phyloP scores from a whole-genome alignment of 139 green algal species.

The Edaphochlamys debaryana region DNA sequence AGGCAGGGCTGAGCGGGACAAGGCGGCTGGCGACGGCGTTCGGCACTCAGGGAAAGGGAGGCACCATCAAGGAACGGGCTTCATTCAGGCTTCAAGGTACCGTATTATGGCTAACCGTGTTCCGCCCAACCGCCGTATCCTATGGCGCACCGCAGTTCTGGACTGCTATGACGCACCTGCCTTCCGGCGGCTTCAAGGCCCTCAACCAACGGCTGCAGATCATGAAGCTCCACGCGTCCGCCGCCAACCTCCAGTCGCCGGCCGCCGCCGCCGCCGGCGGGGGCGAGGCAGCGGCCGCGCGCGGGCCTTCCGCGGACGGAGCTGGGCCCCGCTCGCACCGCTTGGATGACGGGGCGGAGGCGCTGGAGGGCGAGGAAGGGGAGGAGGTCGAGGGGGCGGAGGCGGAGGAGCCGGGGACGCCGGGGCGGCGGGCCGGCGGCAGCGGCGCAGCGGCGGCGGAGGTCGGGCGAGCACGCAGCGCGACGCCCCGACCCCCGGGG shows the following conservation, averaged over 20 bases:
- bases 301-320: background rate
- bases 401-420: background rate
- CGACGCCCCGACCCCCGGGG: too few species aligned
- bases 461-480: too few species aligned
- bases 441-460: background rate
- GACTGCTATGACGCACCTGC: constrained; percentile 41
- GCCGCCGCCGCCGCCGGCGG: background rate
- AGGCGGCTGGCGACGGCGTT: too few species aligned
- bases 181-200: constrained; percentile 32
- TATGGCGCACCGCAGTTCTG: constrained; percentile 35
- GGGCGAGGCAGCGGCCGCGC: background rate
- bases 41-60: too few species aligned
- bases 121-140: too few species aligned
- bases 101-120: too few species aligned
- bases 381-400: background rate
- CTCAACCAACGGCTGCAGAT: constrained; percentile 37
- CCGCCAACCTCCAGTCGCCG: background rate
- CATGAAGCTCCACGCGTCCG: constrained; percentile 14
- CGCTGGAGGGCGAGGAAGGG: background rate
- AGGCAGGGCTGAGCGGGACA: too few species aligned
- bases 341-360: background rate
- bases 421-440: background rate
- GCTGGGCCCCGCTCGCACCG: constrained; percentile 4
- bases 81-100: too few species aligned
- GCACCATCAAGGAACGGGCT: too few species aligned